Evolutionary conservation across 306 rosid genomes (phyloP), one percentile per base, ranked within the genome.

Genomic region (Lagenaria siceraria): DNA sequence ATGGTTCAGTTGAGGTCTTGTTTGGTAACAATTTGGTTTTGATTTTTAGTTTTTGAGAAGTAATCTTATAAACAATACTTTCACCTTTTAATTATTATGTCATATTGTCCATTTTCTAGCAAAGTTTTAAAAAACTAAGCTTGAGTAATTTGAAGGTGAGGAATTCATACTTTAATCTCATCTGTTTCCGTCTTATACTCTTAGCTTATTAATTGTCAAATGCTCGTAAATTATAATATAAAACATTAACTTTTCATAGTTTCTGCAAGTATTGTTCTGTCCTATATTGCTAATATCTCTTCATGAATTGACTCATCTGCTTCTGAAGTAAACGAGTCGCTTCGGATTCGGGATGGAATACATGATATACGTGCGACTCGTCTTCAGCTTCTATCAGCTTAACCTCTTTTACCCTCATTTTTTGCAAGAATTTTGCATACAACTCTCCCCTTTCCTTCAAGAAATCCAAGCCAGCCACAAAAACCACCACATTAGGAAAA

Each of bases 381-480:
- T 62, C 82, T 62, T 78, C 68, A 10, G 90, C 88, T 76, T 94
- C 97, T 59, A 89, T 88, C 59, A 91, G 77, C 79, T 73, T 83
- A 80, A 90, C 91, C 80, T 52, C 85, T 53, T 63, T 78, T 3
- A 82, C 90, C 1, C 87, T 85, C 79, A 85, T 90, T 69, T 79
- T 83, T 80, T 85, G 69, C 80, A 90, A 14, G 77, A 88, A 94
- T 52, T 84, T 88, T 43, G 83, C 94, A 78, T 91, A 87, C 90
- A 84, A 84, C 12, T 79, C 92, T 62, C 98, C 96, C 35, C 97
- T 92, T 59, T 94, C 96, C 78, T 84, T 90, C 81, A 95, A 64
- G 46, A 88, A 90, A 85, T 92, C 97, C 72, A 62, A 54, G 11
- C 88, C 96, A 56, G 97, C 97, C 51, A 94, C 96, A 81, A 80